Evolutionary conservation across 352 stramenopile species (phyloP), one percentile per base, ranked within the genome.

Genomic region (Phytopythium kandeliae): DNA sequence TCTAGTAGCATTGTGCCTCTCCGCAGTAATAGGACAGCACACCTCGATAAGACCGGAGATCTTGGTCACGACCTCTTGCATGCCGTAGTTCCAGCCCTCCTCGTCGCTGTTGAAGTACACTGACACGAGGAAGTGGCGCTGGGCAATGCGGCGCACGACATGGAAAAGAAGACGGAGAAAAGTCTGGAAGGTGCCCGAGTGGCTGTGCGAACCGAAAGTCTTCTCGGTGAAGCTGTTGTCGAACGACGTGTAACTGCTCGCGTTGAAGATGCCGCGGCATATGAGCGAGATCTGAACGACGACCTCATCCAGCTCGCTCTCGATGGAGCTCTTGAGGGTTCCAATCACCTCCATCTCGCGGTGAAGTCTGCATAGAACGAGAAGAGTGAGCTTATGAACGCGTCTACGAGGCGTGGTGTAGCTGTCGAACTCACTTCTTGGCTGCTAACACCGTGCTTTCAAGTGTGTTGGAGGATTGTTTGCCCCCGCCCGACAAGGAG

Each of bases 261-360:
- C 71, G 51, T 87, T 88, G 65, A 85, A 91, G 42, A 89, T 85
- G 10, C 67, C 68, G 10, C 77, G 63, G 28, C 78, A 93, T 21
- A 91, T 80, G 26, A 78, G 67, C 26, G 79, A 85, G 38, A 93
- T 75, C 33, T 85, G 58, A 22, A 65, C 55, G 24, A 91, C 59
- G 2, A 89, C 69, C 22, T 71, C 67, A 52, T 82, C 60, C 28
- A 93, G 58, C 22, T 91, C 79, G 47, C 75, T 62, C 41, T 87
- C 70, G 7, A 87, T 72, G 1, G 74, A 85, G 28, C 60, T 86
- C 49, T 88, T 86, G 34, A 93, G 71, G 16, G 74, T 81, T 2
- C 80, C 78, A 48, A 88, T 79, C 3, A 83, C 72, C 63, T 91
- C 83, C 56, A 85, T 72, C 48, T 93, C 79, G 22, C 79, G 74